Conservation (phyloP, 2,329 filamentous ascomycete genomes). For the Didymella pomorum region DNA sequence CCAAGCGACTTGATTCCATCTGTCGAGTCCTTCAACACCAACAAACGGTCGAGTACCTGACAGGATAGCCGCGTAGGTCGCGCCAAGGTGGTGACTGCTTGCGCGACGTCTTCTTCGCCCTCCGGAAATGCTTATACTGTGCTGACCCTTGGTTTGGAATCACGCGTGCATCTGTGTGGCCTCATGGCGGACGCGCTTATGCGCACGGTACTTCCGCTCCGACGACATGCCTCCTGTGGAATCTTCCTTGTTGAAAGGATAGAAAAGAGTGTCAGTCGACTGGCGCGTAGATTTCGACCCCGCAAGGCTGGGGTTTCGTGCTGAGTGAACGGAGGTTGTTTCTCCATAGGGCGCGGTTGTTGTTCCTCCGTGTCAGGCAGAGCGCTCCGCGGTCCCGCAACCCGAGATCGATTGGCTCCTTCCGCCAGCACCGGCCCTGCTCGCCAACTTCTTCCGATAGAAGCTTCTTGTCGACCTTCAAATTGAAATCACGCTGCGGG, state of each 20-base stretch:
- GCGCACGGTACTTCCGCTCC: neutral
- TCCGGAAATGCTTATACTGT: neutral
- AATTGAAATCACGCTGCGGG: neutral
- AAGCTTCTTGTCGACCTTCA: neutral
- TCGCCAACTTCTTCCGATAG: conserved; percentile 1
- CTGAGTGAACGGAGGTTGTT: neutral
- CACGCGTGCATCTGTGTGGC: neutral
- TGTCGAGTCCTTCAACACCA: neutral
- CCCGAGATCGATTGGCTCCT: neutral
- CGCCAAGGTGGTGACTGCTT: neutral
- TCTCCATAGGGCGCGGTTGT: conserved; percentile 1
- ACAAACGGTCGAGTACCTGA: neutral
- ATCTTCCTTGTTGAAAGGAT: neutral
- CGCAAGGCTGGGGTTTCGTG: neutral
- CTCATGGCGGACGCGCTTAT: neutral
- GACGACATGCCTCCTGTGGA: neutral
- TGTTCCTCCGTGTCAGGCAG: conserved; percentile 4
- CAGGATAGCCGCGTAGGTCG: neutral
- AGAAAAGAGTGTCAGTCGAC: neutral
- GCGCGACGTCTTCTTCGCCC: neutral
- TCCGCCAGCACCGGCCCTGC: neutral
- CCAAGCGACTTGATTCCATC: neutral
- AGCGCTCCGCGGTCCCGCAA: neutral
- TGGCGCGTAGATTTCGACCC: neutral
- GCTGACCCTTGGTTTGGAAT: neutral